Percentiles rank a stretch among this genome's conserved stretches.
Evolutionary conservation across 768 basidiomycete genomes (phyloP).

Genomic region (Crassisporium funariophilum): DNA sequence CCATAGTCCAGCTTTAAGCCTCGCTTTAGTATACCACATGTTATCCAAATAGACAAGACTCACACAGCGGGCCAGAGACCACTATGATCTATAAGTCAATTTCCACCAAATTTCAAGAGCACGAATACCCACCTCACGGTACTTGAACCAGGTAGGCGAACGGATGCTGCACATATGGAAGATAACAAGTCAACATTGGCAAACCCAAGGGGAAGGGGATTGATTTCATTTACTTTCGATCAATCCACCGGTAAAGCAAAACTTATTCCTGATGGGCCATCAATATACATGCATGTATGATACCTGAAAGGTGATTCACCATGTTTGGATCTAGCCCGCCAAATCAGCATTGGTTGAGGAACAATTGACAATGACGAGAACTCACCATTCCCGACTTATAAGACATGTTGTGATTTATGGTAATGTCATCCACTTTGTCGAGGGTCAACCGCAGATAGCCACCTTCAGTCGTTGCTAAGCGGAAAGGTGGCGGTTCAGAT

Average conservation of each 20-base stretch:
- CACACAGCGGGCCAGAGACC: constrained; percentile 43
- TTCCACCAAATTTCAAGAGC: neutral
- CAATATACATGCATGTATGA: neutral
- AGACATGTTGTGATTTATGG: constrained; percentile 64
- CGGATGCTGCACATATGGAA: constrained; percentile 20
- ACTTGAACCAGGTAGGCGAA: constrained; percentile 31
- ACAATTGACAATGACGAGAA: constrained; percentile 7
- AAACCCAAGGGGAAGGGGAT: neutral
- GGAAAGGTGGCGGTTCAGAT: neutral
- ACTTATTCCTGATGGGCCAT: constrained; percentile 43
- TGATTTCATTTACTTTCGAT: constrained; percentile 50
- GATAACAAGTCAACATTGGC: neutral
- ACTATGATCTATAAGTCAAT: constrained; percentile 16
- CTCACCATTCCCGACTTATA: constrained; percentile 58
- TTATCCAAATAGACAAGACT: constrained; percentile 9
- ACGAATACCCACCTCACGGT: constrained; percentile 19
- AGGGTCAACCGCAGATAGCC: constrained; percentile 79
- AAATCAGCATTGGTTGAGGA: neutral
- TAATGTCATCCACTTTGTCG: constrained; percentile 41
- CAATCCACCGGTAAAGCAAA: constrained; percentile 82
- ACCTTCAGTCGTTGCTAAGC: constrained; percentile 58
- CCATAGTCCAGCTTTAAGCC: constrained; percentile 39
- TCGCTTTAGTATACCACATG: neutral
- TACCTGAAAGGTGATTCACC: constrained; percentile 18
- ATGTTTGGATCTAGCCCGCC: constrained; percentile 34